Conservation (phyloP, 116 monocot genomes). For the Zostera marina region DNA sequence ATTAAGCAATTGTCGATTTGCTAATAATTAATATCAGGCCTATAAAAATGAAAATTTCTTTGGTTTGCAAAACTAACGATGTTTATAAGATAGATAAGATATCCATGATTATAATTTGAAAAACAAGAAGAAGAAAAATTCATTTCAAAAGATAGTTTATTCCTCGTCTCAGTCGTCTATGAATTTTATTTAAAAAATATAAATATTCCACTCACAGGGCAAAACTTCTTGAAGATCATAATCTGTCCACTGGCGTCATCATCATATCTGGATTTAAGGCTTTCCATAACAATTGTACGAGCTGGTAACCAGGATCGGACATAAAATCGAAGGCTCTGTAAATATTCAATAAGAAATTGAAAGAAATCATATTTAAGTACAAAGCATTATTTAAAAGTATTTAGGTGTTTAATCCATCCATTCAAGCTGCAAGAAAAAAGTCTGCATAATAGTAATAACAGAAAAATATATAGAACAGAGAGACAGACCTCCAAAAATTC, state of each 20-base stretch:
- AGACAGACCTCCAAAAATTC: conserved; percentile 82
- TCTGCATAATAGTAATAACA: neutral
- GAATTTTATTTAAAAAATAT: neutral
- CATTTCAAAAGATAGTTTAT: no score
- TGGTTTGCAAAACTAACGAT: no score
- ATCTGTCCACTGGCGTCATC: conserved; percentile 87
- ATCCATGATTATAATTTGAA: no score
- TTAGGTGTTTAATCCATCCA: no score
- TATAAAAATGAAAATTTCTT: no score
- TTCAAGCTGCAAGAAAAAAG: neutral
- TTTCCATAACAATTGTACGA: conserved; percentile 60
- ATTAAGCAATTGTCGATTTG: no score
- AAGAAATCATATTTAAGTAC: neutral
- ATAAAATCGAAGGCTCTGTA: conserved; percentile 61
- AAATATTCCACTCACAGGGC: conserved; percentile 55
- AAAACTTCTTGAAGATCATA: conserved; percentile 58
- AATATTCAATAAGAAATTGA: conserved; percentile 6
- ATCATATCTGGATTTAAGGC: conserved; percentile 41
- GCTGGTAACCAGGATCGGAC: conserved; percentile 88
- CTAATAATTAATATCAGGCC: no score
- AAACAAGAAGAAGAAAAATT: no score
- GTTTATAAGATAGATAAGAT: no score
- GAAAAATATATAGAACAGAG: neutral
- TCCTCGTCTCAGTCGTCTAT: no score
- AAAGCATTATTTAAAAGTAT: no score